Evolutionary conservation across 495 filamentous ascomycete genomes (phyloP), one percentile per base, ranked within the genome.

Genomic region (Cairneyella variabilis): DNA sequence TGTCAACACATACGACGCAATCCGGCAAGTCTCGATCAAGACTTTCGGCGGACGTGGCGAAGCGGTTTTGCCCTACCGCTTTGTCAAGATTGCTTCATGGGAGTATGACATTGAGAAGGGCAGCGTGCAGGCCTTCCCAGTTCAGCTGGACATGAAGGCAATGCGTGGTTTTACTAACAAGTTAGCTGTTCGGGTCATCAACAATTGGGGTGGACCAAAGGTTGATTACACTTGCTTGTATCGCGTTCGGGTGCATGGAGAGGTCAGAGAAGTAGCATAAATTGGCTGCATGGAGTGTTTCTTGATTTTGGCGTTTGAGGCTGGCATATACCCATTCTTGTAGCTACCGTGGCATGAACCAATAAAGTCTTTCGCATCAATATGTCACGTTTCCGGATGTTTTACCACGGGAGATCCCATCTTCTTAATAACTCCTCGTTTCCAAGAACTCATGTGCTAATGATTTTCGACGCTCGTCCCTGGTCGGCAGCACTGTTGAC

Each of bases 181-280:
- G 11, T 50, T 83, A 21, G 54, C 82, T 34, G 55, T 87, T 8
- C 64, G 81, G 25, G 76, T 75, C 7, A 61, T 67, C 25, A 74
- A 59, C 28, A 85, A 82, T 60, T 78, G 77, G 62, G 82, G 82
- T 9, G 55, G 40, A 39, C 45, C 37, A 2, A 48, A 49, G 18
- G 74, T 58, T 0, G 59, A 79, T 23, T 76, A 76, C 52, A 83
- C 83, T 3, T 87, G 83, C 65, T 69, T 87, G 51, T 87, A 86
- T 64, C 68, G 82, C 10, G 53, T 84, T 11, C 56, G 75, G 21
- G 26, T 85, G 51, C 82, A 78, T 54, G 83, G 83, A 11, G 48
- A 59, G 40, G n/a, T n/a, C n/a, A n/a, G n/a, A n/a, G n/a, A n/a
- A n/a, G n/a, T n/a, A n/a, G n/a, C n/a, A n/a, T n/a, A n/a, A n/a